Base-by-base conservation (phyloP, 2,329 filamentous ascomycete species). In the Phialocephala sp. region DNA sequence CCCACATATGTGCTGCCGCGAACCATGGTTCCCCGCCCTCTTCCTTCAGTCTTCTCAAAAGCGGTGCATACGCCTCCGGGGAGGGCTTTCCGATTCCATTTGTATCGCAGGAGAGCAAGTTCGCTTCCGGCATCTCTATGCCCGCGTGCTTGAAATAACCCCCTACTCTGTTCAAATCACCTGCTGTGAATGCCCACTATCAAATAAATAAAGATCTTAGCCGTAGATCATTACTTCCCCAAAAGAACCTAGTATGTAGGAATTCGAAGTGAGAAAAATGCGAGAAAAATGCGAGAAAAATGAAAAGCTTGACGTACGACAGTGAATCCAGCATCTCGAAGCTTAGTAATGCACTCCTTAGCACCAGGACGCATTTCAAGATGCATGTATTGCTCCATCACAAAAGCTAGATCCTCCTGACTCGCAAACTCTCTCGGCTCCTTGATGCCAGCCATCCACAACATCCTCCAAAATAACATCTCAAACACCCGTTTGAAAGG, bases 1-100 rank as follows among this genome's bases (percentile, higher is more conserved):
- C 85, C 85, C 85, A 87, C 79, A 84, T 83, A 75, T 87, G 85
- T 24, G 84, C 85, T 0, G 85, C 85, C 0, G 83, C 85, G 72
- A 87, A 87, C 84, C 84, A 87, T 32, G 24, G 50, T 55, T 79
- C 79, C 66, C 81, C 76, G 54, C 66, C 69, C 0, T 76, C 74
- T 0, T 71, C 69, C 0, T 69, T 78, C 63, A 86, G 80, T 58
- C 72, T 74, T n/a, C 78, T 77, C 39, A 82, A 73, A 6, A 83
- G 72, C 0, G 79, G 76, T 66, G 74, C 71, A 69, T 87, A 87
- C 0, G 82, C 80, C 32, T 72, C 78, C 4, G 80, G 74, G 0
- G 79, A 80, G 0, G 85, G 85, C 73, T 86, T 87, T 1, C 80
- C 82, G 20, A 85, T 74, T 0, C 81, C 79, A 15, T 76, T 72